Conservation (phyloP, 2,329 filamentous ascomycete species). For the Beauveria rudraprayagi region DNA sequence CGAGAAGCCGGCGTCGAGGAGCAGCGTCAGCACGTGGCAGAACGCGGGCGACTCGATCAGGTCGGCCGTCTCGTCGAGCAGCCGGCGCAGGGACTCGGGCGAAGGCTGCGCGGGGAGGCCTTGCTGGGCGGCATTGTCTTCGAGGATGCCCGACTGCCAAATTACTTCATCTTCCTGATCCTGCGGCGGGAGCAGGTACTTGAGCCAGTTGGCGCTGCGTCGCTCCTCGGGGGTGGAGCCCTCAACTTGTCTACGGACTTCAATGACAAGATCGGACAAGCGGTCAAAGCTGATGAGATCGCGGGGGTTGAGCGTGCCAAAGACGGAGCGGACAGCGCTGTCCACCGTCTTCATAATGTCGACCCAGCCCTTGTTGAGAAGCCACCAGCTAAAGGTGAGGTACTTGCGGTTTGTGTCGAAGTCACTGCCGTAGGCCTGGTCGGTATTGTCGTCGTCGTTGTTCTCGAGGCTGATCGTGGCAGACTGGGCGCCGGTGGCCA, state of each 20-base stretch:
- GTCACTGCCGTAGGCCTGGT: slow-evolving; percentile 81
- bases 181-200: slow-evolving; percentile 70
- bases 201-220: slow-evolving; percentile 59
- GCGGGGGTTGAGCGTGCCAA: slow-evolving; percentile 79
- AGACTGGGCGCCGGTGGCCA: slow-evolving; percentile 67
- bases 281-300: slow-evolving; percentile 78
- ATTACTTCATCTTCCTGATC: slow-evolving; percentile 79
- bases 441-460: slow-evolving; percentile 78
- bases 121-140: slow-evolving; percentile 33
- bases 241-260: slow-evolving; percentile 80
- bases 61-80: slow-evolving; percentile 93
- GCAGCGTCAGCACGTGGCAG: slow-evolving; percentile 71
- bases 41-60: slow-evolving; percentile 92
- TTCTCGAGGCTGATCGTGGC: slow-evolving; percentile 85
- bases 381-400: slow-evolving; percentile 96
- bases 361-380: slow-evolving; percentile 83
- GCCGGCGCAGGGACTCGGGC: slow-evolving; percentile 60
- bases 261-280: slow-evolving; percentile 70
- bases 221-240: slow-evolving; percentile 41
- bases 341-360: slow-evolving; percentile 76
- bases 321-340: slow-evolving; percentile 79
- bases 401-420: slow-evolving; percentile 95
- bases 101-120: slow-evolving; percentile 34
- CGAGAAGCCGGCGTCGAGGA: slow-evolving; percentile 83
- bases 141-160: slow-evolving; percentile 71